Evolutionary conservation across 2,329 filamentous ascomycete species (phyloP).

Genomic region (Cryphonectria japonica): DNA sequence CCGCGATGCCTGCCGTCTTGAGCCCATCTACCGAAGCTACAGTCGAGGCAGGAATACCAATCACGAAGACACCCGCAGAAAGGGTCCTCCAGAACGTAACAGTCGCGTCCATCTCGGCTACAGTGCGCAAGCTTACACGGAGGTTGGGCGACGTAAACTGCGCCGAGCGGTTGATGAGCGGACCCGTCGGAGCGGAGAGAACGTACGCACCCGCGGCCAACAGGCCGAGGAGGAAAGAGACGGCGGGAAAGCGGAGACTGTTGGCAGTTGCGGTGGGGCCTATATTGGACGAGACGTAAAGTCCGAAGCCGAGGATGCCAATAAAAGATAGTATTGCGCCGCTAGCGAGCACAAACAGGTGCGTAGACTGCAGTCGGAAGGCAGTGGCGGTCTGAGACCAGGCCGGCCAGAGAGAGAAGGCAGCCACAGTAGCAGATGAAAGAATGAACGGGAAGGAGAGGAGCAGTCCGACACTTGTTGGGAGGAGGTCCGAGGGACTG

Average conservation of each 20-base stretch:
- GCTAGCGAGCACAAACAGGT: constrained; percentile 29
- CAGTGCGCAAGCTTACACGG: constrained; percentile 49
- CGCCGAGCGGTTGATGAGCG: constrained; percentile 51
- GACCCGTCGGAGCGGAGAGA: constrained; percentile 46
- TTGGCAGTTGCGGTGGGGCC: constrained; percentile 23
- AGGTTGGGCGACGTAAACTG: constrained; percentile 54
- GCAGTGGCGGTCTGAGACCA: constrained; percentile 35
- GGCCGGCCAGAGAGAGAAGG: constrained; percentile 37
- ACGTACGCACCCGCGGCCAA: constrained; percentile 48
- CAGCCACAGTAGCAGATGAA: constrained; percentile 39
- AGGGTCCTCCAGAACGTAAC: constrained; percentile 47
- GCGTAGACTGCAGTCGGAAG: constrained; percentile 40
- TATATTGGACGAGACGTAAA: constrained; percentile 40
- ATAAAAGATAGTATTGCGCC: constrained; percentile 46
- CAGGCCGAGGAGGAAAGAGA: constrained; percentile 52
- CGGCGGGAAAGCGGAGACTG: constrained; percentile 44
- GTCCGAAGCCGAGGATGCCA: constrained; percentile 50
- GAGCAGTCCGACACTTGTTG: constrained; percentile 48
- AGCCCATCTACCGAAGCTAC: constrained; percentile 43
- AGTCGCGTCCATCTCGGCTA: constrained; percentile 52
- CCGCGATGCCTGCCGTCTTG: constrained; percentile 43
- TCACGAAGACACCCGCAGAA: constrained; percentile 48
- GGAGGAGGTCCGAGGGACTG: constrained; percentile 47
- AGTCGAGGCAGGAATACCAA: constrained; percentile 44
- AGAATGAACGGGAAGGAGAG: constrained; percentile 50